Evolutionary conservation across 1,139 yeast species (phyloP).

Genomic region (Debaryomyces singareniensis): DNA sequence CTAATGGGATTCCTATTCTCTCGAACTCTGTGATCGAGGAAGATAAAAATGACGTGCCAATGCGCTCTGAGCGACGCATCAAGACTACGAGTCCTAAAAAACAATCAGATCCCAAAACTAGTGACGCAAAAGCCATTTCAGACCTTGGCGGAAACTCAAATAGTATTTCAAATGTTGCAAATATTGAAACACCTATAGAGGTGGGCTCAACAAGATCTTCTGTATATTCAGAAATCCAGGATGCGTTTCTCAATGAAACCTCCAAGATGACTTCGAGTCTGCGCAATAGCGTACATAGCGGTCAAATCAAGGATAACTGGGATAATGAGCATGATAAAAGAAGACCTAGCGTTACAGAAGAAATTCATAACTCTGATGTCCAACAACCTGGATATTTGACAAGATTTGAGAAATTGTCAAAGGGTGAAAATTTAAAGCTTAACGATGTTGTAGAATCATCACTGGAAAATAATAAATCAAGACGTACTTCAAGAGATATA

Average conservation of each 20-base stretch:
- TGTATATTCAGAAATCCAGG: slow-evolving; percentile 14
- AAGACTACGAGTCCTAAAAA: no score
- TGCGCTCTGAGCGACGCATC: background rate
- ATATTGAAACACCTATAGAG: background rate
- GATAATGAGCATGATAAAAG: background rate
- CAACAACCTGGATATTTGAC: background rate
- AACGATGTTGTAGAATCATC: background rate
- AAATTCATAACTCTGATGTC: background rate
- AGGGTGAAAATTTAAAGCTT: background rate
- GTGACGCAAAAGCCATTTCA: background rate
- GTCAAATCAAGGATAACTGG: background rate
- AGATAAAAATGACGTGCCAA: background rate
- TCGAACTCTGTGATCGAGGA: slow-evolving; percentile 1
- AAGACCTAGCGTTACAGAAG: background rate
- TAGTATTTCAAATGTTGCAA: background rate
- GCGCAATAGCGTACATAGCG: background rate
- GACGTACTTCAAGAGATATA: background rate
- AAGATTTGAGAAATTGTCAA: background rate
- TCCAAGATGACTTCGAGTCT: slow-evolving; percentile 13
- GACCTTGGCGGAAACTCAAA: background rate
- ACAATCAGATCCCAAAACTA: no score
- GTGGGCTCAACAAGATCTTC: slow-evolving; percentile 12
- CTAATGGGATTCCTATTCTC: slow-evolving; percentile 5
- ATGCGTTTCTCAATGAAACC: slow-evolving; percentile 10
- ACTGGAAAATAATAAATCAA: background rate